Evolutionary conservation across 2,329 filamentous ascomycete genomes (phyloP), one percentile per base, ranked within the genome.

Genomic region (Colletotrichum magnum): DNA sequence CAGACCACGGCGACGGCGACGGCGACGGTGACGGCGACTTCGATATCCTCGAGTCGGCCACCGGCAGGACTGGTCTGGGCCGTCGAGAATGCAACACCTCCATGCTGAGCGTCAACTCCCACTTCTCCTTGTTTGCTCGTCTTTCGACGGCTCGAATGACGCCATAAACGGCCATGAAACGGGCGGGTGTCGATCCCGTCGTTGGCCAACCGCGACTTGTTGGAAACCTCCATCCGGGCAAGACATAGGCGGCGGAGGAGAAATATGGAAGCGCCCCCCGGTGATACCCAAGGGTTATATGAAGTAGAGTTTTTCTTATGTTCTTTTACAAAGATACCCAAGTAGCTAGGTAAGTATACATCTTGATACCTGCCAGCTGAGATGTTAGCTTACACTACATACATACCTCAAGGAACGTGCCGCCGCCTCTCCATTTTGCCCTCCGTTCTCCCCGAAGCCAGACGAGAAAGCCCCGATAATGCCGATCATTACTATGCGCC

Each of bases 381-480:
- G 21, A 24, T 24, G 21, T 24, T 24, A 24, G 21, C 21, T 24
- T 36, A 36, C 9, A 10, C 9, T 36, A 32, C 16, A 4, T 15
- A 24, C 21, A 24, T 51, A 51, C 9, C 48, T 39, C 21, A 26
- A 13, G 41, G 26, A 43, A 47, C 39, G 63, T 61, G 56, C 21
- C 21, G 21, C 21, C 3, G 21, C 21, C 21, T 24, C 21, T 24
- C 21, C 21, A 24, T 24, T 24, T 24, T 24, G 21, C 21, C 21
- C 21, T 24, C 21, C 21, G 21, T 24, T 24, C 21, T 50, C 41
- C 53, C 54, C 65, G 65, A 68, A 28, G n/a, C 13, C 53, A 54
- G 36, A 68, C 60, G 66, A 65, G 66, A 65, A 68, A 65, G 54
- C 54, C 61, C 66, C 61, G 66, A 65, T 24, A 50, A 59, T 68